Conservation (phyloP, 805 yeast species). For the Komagataella kurtzmanii region DNA sequence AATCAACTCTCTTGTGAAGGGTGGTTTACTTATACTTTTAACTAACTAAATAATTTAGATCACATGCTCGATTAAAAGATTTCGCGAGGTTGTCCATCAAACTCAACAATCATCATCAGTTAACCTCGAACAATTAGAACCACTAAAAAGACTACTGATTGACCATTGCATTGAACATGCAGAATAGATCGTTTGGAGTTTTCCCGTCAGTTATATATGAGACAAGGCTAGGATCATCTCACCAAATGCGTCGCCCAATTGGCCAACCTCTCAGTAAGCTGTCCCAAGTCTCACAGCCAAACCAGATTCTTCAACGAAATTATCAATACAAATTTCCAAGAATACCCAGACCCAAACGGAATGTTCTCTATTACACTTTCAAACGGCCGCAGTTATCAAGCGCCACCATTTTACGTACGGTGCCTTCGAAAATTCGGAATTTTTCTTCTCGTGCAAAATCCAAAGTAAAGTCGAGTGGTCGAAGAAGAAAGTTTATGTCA, state of each 20-base stretch:
- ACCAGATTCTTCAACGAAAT: neutral
- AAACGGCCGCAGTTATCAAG: slow-evolving; percentile 1
- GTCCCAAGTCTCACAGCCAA: neutral
- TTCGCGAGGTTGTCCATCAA: neutral
- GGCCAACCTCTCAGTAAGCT: neutral
- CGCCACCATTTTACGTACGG: neutral
- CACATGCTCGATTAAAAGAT: neutral
- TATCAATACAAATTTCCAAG: slow-evolving; percentile 31
- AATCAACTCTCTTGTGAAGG: no score
- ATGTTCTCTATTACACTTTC: slow-evolving; percentile 30
- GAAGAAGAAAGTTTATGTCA: slow-evolving; percentile 22
- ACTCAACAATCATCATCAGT: neutral
- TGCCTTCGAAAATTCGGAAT: slow-evolving; percentile 8
- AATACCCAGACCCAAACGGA: slow-evolving; percentile 44
- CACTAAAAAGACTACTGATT: no score
- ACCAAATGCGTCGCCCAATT: neutral
- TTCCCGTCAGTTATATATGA: neutral
- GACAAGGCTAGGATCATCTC: neutral
- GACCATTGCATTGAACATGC: neutral
- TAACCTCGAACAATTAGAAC: no score
- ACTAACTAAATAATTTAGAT: neutral
- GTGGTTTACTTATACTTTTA: no score
- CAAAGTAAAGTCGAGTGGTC: slow-evolving; percentile 3
- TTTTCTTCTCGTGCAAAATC: slow-evolving; percentile 11
- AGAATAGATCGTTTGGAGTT: neutral